Conservation (phyloP, 2,329 filamentous ascomycete species). For the Clonostachys byssicola region DNA sequence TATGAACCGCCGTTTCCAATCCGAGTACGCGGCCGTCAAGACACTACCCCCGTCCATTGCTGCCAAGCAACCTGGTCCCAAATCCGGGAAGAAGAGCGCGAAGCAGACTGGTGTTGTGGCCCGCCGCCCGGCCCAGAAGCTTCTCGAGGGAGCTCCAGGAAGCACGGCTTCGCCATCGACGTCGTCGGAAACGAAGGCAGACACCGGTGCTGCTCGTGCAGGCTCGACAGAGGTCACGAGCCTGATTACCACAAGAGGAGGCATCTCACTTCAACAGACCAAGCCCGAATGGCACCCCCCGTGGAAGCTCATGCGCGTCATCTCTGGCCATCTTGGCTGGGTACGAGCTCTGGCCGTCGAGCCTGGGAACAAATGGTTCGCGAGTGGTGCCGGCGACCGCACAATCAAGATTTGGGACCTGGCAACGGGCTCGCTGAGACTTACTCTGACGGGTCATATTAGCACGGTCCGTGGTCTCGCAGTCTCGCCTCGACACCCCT, state of each 20-base stretch:
- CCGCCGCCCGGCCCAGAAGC: slow-evolving; percentile 21
- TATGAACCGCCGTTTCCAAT: slow-evolving; percentile 48
- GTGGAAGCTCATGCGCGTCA: slow-evolving; percentile 98
- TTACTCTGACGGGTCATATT: slow-evolving; percentile 92
- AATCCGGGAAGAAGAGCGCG: slow-evolving; percentile 19
- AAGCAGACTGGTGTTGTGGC: slow-evolving; percentile 29
- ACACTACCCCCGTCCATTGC: slow-evolving; percentile 75
- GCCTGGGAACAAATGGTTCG: slow-evolving; percentile 97
- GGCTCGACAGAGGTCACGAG: slow-evolving; percentile 17
- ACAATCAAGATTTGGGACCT: slow-evolving; percentile 99
- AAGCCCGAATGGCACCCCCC: slow-evolving; percentile 96
- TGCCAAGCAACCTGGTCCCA: slow-evolving; percentile 64
- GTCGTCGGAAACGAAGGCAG: slow-evolving; percentile 25
- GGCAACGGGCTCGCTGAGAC: slow-evolving; percentile 74
- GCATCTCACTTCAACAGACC: slow-evolving; percentile 29
- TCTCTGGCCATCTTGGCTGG: slow-evolving; percentile 95
- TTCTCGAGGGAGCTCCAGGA: slow-evolving; percentile 34
- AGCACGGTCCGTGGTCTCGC: slow-evolving; percentile 89
- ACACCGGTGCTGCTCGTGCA: slow-evolving; percentile 1
- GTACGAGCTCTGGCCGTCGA: slow-evolving; percentile 86
- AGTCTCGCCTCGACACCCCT: slow-evolving; percentile 89
- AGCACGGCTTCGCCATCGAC: slow-evolving; percentile 15
- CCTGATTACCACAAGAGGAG: slow-evolving; percentile 18
- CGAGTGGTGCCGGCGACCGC: slow-evolving; percentile 87
- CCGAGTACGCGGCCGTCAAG: slow-evolving; percentile 75